Evolutionary conservation across 2,329 filamentous ascomycete species (phyloP).

Genomic region (Stenocarpella maydis): DNA sequence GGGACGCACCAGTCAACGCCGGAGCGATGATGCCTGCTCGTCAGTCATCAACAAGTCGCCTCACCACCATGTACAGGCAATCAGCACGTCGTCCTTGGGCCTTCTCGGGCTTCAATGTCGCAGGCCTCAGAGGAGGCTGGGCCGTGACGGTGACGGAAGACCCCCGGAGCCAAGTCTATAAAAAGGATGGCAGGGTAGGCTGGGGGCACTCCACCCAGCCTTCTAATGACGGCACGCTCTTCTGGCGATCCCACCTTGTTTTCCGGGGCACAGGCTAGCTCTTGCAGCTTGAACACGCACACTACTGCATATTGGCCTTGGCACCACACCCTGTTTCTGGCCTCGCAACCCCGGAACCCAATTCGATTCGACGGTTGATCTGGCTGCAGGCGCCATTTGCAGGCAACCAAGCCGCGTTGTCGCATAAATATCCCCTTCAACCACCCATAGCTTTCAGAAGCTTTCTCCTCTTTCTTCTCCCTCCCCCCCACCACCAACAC

Average conservation of each 20-base stretch:
- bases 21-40: slow-evolving; percentile 17
- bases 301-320: slow-evolving; percentile 28
- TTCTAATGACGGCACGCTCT: slow-evolving; percentile 30
- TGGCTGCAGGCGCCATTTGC: slow-evolving; percentile 22
- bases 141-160: slow-evolving; percentile 19
- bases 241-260: slow-evolving; percentile 34
- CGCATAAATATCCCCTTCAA: slow-evolving; percentile 50
- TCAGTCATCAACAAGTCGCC: slow-evolving; percentile 5
- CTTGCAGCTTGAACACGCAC: slow-evolving; percentile 1
- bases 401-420: slow-evolving; percentile 38
- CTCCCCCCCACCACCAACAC: slow-evolving; percentile 60
- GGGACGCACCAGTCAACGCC: slow-evolving; percentile 21
- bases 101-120: slow-evolving; percentile 23
- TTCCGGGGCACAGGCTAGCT: slow-evolving; percentile 29
- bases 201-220: slow-evolving; percentile 1
- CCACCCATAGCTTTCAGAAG: slow-evolving; percentile 45
- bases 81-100: slow-evolving; percentile 10
- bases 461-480: slow-evolving; percentile 52
- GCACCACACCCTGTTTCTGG: slow-evolving; percentile 11
- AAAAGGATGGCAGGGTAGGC: slow-evolving; percentile 28
- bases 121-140: slow-evolving; percentile 29
- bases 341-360: slow-evolving; percentile 20
- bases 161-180: slow-evolving; percentile 20
- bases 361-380: slow-evolving; percentile 16
- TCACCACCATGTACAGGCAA: not conserved